Conservation (phyloP, 2,329 filamentous ascomycete species). For the Xylariaceae sp. region DNA sequence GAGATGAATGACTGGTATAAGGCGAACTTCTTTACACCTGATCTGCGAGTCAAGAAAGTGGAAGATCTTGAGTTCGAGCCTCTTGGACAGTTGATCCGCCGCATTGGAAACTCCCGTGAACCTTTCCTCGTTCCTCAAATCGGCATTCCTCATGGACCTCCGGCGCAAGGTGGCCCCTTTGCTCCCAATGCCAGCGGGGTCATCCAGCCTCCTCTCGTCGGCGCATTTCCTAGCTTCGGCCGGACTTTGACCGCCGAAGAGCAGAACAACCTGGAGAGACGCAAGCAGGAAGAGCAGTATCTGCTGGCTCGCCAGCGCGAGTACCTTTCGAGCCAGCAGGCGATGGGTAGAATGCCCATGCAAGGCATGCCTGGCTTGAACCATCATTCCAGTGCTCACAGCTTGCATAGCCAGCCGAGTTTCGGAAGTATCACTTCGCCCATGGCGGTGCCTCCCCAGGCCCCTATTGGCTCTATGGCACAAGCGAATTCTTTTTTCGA, state of each 20-base stretch:
- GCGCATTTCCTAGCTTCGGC: slow-evolving; percentile 92
- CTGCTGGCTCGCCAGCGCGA: slow-evolving; percentile 95
- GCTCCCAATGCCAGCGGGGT: slow-evolving; percentile 49
- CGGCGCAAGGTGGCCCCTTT: slow-evolving; percentile 48
- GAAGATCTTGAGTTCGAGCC: slow-evolving; percentile 95
- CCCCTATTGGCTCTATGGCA: slow-evolving; percentile 53
- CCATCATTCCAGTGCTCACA: slow-evolving; percentile 92
- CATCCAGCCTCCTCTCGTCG: slow-evolving; percentile 82
- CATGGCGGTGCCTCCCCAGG: slow-evolving; percentile 53
- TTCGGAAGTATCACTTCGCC: slow-evolving; percentile 94
- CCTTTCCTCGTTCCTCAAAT: slow-evolving; percentile 97
- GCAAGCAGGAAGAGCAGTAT: slow-evolving; percentile 98
- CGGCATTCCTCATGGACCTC: slow-evolving; percentile 82
- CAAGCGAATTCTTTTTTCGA: slow-evolving; percentile 69
- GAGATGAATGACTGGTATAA: slow-evolving; percentile 99
- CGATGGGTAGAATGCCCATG: slow-evolving; percentile 67
- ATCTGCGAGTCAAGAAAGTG: slow-evolving; percentile 88
- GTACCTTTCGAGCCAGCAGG: slow-evolving; percentile 80
- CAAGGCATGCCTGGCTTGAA: slow-evolving; percentile 59
- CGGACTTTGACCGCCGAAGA: slow-evolving; percentile 95
- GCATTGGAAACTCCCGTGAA: slow-evolving; percentile 95
- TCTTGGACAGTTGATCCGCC: slow-evolving; percentile 84
- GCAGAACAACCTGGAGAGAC: slow-evolving; percentile 91
- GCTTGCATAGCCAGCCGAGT: slow-evolving; percentile 93
- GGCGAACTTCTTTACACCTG: slow-evolving; percentile 92